These are phyloP conservation scores for Xylariaceae sp. DNA, from an alignment of 2,329 filamentous ascomycete genomes.

Conservation along the genomic window DNA sequence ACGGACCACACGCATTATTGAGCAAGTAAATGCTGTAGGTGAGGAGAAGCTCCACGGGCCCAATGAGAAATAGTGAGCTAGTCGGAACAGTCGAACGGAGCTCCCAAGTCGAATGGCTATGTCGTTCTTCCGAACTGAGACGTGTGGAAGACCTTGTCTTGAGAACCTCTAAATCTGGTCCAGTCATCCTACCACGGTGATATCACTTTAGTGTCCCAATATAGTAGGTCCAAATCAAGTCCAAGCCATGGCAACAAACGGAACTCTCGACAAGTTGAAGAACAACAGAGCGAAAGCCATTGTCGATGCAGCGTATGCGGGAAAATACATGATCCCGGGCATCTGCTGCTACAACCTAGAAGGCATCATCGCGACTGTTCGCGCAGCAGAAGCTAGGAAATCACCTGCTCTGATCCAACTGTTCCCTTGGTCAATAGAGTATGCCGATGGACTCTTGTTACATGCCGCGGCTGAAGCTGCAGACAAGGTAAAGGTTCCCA, in stretches of 20 bases:
- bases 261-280: not conserved
- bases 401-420: conserved; percentile 5
- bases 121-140: too few species aligned
- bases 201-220: too few species aligned
- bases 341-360: conserved; percentile 4
- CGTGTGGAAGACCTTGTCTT: too few species aligned
- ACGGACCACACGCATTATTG: too few species aligned
- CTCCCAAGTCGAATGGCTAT: too few species aligned
- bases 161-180: too few species aligned
- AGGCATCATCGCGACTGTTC: conserved; percentile 1
- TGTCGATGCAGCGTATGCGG: conserved; percentile 2
- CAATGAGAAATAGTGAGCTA: too few species aligned
- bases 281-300: conserved; percentile 2
- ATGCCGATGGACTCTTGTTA: not conserved
- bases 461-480: conserved; percentile 2
- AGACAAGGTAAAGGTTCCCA: conserved; percentile 1
- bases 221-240: too few species aligned
- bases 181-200: too few species aligned
- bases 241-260: not conserved
- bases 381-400: conserved; percentile 1
- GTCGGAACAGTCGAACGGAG: too few species aligned
- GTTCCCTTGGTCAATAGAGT: conserved; percentile 4
- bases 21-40: too few species aligned
- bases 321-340: conserved; percentile 4
- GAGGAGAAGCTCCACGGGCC: too few species aligned